Evolutionary conservation across 345 rosid species (phyloP).

Genomic region (Conringia planisiliqua): DNA sequence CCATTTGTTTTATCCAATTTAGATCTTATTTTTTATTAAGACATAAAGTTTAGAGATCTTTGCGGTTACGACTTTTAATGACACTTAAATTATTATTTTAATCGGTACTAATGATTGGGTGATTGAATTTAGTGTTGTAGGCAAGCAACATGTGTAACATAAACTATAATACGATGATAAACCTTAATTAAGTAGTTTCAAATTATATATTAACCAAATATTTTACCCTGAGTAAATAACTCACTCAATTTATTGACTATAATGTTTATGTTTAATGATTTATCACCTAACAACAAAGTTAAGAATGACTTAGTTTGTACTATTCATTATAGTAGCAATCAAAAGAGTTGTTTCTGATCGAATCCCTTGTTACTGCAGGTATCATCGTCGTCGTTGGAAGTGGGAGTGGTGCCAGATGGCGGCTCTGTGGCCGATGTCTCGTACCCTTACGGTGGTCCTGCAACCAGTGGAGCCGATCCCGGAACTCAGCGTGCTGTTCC

Average conservation of each 20-base stretch:
- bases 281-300: background rate
- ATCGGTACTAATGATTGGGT: constrained; percentile 15
- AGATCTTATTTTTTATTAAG: background rate
- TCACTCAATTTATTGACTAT: too few relatives aligned
- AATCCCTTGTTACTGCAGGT: constrained; percentile 40
- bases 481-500: constrained; percentile 49
- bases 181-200: background rate
- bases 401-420: constrained; percentile 91
- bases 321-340: too few relatives aligned
- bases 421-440: constrained; percentile 61
- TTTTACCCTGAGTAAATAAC: too few relatives aligned
- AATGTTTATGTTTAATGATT: background rate
- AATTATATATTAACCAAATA: too few relatives aligned
- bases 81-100: constrained; percentile 10
- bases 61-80: background rate
- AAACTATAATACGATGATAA: background rate
- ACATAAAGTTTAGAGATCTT: background rate
- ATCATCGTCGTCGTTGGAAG: constrained; percentile 85
- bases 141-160: background rate
- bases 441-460: constrained; percentile 40
- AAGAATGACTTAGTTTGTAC: background rate
- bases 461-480: constrained; percentile 41
- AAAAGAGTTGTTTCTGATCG: background rate
- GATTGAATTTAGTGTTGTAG: background rate
- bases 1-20: background rate